Evolutionary conservation across 129 eudicot genomes (phyloP), one percentile per base, ranked within the genome.

Genomic region (Smallanthus sonchifolius): DNA sequence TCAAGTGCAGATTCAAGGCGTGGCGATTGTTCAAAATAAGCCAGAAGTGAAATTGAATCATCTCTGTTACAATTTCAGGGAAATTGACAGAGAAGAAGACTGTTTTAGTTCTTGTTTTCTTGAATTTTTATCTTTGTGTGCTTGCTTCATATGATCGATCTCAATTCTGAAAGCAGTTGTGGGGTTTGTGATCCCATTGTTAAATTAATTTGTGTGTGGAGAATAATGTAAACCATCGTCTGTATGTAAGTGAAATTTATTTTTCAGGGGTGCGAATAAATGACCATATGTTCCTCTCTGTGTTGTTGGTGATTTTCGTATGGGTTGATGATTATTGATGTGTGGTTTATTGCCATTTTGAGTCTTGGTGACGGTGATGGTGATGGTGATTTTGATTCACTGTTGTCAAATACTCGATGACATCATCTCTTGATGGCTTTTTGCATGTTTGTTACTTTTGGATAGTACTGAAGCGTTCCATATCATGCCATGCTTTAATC

Each of bases 201-300:
- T 77, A 77, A 70, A 77, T 69, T 77, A 69, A 69, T 77, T 54
- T 77, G 76, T 77, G 76, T 70, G 76, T 75, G 73, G 43, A 77
- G 47, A 77, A 61, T 77, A 77, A 77, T 77, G 81, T 77, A 69
- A 57, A 57, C 76, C 44, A 32, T 77, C 76, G 70, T 77, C 69
- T 76, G 75, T 77, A 69, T 77, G 69, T 69, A 77, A 34, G 76
- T 69, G 81, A 77, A 43, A 77, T 69, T 77, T 77, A 19, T 57
- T 24, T 68, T 77, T 38, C 24, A 48, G 60, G 69, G 76, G 48
- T 68, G 75, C 75, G 43, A 77, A 77, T 77, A 69, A 77, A 77
- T 69, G 69, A 77, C 40, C 64, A 59, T 60, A 77, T 59, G 75
- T 69, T 69, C 59, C 67, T 19, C 69, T 74, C 24, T 16, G 17